Base-by-base conservation (phyloP, 345 rosid species). In the Lepidium aucheri region DNA sequence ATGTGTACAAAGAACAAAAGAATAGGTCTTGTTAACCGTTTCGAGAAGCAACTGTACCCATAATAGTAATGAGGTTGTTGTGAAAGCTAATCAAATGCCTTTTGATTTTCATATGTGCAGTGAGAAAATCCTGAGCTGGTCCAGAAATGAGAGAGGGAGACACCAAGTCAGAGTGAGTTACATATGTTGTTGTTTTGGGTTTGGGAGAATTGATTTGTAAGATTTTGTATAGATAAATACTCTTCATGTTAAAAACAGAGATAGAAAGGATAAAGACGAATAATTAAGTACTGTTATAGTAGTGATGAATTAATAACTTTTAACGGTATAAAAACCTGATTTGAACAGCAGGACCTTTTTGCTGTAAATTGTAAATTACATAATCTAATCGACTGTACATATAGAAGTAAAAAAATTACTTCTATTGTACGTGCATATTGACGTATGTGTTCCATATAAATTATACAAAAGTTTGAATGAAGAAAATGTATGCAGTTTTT, bases 191-290 rank as follows among this genome's bases (percentile, higher is more conserved):
- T 62, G 49, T 15, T 20, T 20, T 2, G 22, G 22, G 22, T 20
- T 20, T 20, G 22, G 22, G 15, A 44, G 63, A 43, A n/a, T 9
- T 53, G 55, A 34, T 18, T 44, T 49, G 68, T 54, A 63, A 40
- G 49, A 26, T 45, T n/a, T 63, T 55, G 69, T 72, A 38, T 39
- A 72, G 35, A 55, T 28, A 51, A 55, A 54, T 46, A 56, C 41
- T 49, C 0, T 24, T 24, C 22, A 20, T 2, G 22, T 20, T 20
- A 20, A 20, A 20, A 20, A 20, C 22, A 1, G 22, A 20, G 22
- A 20, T 20, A 20, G 2, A 20, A 20, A 20, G 22, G 22, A 20
- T 20, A 20, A 20, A 20, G 2, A 20, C 22, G 22, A 20, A 20
- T 20, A 20, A 20, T 20, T 20, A 20, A 20, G 22, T n/a, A n/a